Evolutionary conservation across 1,284 basidiomycete species (phyloP), one percentile per base, ranked within the genome.

Genomic region (Trametes hirsuta): DNA sequence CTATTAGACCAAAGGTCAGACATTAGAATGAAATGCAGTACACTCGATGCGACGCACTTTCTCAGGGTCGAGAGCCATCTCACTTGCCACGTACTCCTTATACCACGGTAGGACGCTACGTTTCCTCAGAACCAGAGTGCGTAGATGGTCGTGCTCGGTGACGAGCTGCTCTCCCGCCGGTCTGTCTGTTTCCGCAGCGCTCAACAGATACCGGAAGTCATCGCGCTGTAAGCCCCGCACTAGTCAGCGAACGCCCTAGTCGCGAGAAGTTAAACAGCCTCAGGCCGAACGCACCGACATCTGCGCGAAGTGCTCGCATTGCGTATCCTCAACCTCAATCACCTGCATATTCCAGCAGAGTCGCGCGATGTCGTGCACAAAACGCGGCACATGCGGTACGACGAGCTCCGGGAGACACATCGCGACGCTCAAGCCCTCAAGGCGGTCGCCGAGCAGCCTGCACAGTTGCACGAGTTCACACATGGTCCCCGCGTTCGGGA

Each of bases 401-500:
- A 39, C 18, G 35, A 49, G 47, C 47, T 49, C 47, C 18, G 47
- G 47, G 21, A 39, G 37, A 36, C 47, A 49, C 47, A 49, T 49
- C 5, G 18, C 22, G 36, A 49, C 39, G 18, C 35, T 49, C 36
- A 49, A 37, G 18, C 11, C 11, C 21, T 24, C 36, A 1, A 49
- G 21, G 6, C 8, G 37, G 9, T 12, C 10, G 47, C 36, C 9
- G 9, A 49, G 36, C 21, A 18, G 12, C 4, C 12, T 8, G 36
- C 47, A 49, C 8, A 49, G 6, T 10, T 49, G 6, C 18, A 49
- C 47, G 21, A 49, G 4, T 36, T 49, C 35, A 2, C 30, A 30
- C 8, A 30, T 4, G 4, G 30, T 30, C 30, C 30, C 30, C 30
- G 30, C 30, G 30, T 30, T 30, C 8, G 30, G 30, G 30, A 30